Base-by-base conservation (phyloP, 1,139 yeast species). In the Candida glucosophila region DNA sequence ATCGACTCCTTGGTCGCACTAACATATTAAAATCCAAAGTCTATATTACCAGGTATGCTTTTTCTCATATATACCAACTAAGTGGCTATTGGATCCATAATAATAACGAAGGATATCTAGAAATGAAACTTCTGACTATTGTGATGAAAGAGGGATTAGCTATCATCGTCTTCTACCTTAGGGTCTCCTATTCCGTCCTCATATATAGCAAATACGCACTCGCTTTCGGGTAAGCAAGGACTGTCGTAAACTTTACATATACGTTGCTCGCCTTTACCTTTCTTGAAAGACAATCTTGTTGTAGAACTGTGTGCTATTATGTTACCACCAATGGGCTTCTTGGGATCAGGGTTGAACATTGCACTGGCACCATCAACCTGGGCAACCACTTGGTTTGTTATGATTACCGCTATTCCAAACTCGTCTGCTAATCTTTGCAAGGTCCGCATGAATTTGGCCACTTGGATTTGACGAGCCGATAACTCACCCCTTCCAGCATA, bases 131-230 rank as follows among this genome's bases (percentile, higher is more conserved):
- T n/a, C n/a, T n/a, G n/a, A n/a, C n/a, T n/a, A n/a, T n/a, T n/a
- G n/a, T n/a, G n/a, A n/a, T n/a, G n/a, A n/a, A n/a, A 10, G 15
- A 8, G 10, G 21, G n/a, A 11, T 23, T 31, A 36, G 20, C 17
- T 16, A 9, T 49, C 50, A 15, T 61, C 67, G 27, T 81, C 94
- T 30, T 80, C 94, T 21, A 77, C 78, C 41, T 77, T 73, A 27
- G 97, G 97, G 55, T 90, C 99, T 33, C 95, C 95, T 37, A 90
- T 79, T 32, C 99, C 98, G 45, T 90, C 96, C 46, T 86, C 95
- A 46, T 88, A 88, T 36, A 90, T 85, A 10, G 95, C 97, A 61
- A 90, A 90, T 9, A 86, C 80, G 43, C 95, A 82, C 42, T 90
- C 97, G 31, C 92, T 77, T 48, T 90, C 97, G 0, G 98, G 96